Percentiles rank a stretch among this genome's conserved stretches.
Conservation (phyloP, 2,329 filamentous ascomycete species). For the Hypoxylon sp. region DNA sequence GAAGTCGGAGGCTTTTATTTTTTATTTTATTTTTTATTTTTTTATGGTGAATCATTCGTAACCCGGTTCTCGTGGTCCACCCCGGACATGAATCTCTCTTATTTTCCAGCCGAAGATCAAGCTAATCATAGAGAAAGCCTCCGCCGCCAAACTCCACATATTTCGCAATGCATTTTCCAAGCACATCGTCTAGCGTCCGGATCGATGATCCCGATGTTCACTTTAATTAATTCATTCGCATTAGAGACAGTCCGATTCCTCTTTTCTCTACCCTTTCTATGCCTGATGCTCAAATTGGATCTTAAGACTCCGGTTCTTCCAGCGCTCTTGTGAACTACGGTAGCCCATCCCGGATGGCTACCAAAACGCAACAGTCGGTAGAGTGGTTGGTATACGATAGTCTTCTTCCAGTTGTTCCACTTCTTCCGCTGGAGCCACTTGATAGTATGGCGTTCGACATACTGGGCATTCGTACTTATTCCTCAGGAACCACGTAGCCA, state of each 20-base stretch:
- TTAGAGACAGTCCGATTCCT: not conserved
- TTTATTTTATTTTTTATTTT: too few species aligned
- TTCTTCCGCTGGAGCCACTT: slow-evolving; percentile 28
- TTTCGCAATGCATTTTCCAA: not conserved
- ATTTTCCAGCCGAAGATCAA: not conserved
- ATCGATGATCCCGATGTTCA: not conserved
- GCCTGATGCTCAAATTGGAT: not conserved
- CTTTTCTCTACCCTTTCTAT: not conserved
- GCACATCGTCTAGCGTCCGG: not conserved
- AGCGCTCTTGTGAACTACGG: not conserved
- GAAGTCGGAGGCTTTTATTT: too few species aligned
- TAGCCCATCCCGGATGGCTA: slow-evolving; percentile 13
- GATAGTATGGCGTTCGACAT: slow-evolving; percentile 57
- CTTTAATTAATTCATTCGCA: not conserved
- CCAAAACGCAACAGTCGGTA: slow-evolving; percentile 44
- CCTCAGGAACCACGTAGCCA: slow-evolving; percentile 59
- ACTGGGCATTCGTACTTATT: slow-evolving; percentile 58
- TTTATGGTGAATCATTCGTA: too few species aligned
- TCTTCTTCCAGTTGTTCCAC: slow-evolving; percentile 21
- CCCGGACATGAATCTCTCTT: not conserved
- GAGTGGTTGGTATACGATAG: slow-evolving; percentile 24
- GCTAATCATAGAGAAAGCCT: not conserved
- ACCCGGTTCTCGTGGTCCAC: not conserved
- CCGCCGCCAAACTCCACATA: not conserved
- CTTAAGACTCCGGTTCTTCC: not conserved